A percentile compares a stretch with the other conserved stretches of the same genome.
Conservation (phyloP, 1,284 basidiomycete genomes). For the Melampsora allii-populina region DNA sequence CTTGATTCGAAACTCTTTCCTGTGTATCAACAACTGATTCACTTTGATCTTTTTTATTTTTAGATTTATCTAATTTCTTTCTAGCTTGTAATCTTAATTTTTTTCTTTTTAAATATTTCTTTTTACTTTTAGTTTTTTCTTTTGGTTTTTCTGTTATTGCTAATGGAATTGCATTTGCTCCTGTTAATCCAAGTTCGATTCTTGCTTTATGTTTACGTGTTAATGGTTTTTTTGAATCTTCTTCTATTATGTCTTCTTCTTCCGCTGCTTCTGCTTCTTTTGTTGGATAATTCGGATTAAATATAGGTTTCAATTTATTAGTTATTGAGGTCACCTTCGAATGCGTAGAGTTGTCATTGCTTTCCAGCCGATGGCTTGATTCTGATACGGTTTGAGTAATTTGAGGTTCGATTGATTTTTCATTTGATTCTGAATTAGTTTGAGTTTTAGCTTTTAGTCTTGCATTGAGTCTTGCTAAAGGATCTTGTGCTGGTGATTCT, state of each 20-base stretch:
- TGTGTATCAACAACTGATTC: background rate
- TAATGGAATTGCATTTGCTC: conserved; percentile 35
- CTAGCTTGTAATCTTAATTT: conserved; percentile 62
- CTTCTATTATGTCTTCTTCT: background rate
- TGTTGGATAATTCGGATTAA: background rate
- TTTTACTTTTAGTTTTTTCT: conserved; percentile 61
- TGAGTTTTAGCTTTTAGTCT: conserved; percentile 10
- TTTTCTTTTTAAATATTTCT: conserved; percentile 66
- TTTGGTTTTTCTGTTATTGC: conserved; percentile 37
- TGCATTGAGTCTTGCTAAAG: conserved; percentile 26
- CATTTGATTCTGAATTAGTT: background rate
- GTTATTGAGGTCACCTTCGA: background rate
- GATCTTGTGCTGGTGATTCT: background rate
- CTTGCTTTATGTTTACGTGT: conserved; percentile 36
- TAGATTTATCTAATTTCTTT: conserved; percentile 54
- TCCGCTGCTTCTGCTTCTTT: background rate
- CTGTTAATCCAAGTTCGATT: conserved; percentile 27
- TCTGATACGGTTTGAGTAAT: background rate
- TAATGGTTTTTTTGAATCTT: background rate
- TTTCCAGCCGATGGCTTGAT: background rate
- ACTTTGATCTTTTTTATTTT: conserved; percentile 46
- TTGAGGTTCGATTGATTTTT: background rate
- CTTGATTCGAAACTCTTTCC: no score
- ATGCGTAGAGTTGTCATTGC: no score
- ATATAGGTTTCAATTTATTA: background rate